phyloP scores from a whole-genome alignment of 352 stramenopile species.

The Pilasporangium apinafurcum region DNA sequence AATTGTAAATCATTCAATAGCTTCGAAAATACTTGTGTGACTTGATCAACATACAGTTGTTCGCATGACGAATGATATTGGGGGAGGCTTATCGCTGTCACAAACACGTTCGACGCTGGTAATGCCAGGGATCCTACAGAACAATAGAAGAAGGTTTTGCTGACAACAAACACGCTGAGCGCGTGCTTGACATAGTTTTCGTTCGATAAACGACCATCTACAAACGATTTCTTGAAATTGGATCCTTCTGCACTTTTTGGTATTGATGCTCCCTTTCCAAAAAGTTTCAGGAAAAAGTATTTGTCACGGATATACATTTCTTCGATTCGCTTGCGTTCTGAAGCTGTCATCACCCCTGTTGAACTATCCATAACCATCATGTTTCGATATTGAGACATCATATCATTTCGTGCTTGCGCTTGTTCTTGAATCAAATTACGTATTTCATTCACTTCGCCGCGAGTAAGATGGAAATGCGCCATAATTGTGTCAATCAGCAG shows the following conservation, averaged over 20 bases:
- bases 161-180: constrained; percentile 26
- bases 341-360: neutral
- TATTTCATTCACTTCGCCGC: constrained; percentile 5
- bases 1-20: constrained; percentile 20
- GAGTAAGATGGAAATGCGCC: constrained; percentile 12
- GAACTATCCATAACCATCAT: neutral
- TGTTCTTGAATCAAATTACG: neutral
- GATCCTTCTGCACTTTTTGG: no score
- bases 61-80: constrained; percentile 45
- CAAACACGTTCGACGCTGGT: constrained; percentile 19
- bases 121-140: constrained; percentile 17
- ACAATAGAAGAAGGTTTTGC: constrained; percentile 19
- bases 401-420: constrained; percentile 1
- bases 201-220: constrained; percentile 18
- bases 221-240: no score
- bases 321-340: constrained; percentile 19
- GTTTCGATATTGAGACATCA: constrained; percentile 1
- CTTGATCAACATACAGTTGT: constrained; percentile 36
- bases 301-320: constrained; percentile 13
- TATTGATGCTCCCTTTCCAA: neutral
- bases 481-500: constrained; percentile 41
- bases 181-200: constrained; percentile 40
- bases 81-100: constrained; percentile 26
- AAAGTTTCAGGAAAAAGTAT: constrained; percentile 20
- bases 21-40: constrained; percentile 24